Evolutionary conservation across 1,139 yeast genomes (phyloP), one percentile per base, ranked within the genome.

Genomic region (Pichia sp.): DNA sequence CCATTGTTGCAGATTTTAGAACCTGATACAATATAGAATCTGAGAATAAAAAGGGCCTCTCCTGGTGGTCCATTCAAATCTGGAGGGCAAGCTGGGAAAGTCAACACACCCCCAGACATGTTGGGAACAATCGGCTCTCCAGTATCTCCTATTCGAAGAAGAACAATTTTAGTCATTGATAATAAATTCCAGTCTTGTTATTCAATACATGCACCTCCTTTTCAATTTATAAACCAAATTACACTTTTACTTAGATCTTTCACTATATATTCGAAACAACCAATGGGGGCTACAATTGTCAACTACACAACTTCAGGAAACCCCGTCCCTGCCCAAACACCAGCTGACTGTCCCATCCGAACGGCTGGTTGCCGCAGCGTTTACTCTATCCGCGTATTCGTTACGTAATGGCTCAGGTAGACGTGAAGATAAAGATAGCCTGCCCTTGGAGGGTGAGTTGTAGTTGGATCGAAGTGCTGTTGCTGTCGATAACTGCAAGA

Each of bases 11-110:
- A 74, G 12, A 89, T 80, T 26, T 80, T 76, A 16, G 91, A 76
- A 19, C 95, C 88, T 2, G 96, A 93, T 49, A 85, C 80, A 55
- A 91, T 70, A 53, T 79, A 79, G 58, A 93, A 73, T 47, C 82
- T 74, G 51, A 93, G 72, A 2, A 69, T 70, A 66, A 80, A 83
- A 34, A 84, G 59, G 1, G 78, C 74, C 49, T 75, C 80, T 1
- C 76, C 79, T 9, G 64, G 57, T 19, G 68, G 62, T 53, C 70
- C 69, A 44, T 62, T 64, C 1, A 64, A 58, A 0, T 80, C 77
- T 12, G 74, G 70, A 1, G 85, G 82, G 41, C 76, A 62, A 0
- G 87, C 74, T 0, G 91, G 91, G 30, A 85, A 71, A 18, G 83
- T 79, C 46, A 84, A 66, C 2, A 85, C 90, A 4, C 93, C 93